phyloP scores from a whole-genome alignment of 2,329 filamentous ascomycete species.

The Alternaria infectoria region DNA sequence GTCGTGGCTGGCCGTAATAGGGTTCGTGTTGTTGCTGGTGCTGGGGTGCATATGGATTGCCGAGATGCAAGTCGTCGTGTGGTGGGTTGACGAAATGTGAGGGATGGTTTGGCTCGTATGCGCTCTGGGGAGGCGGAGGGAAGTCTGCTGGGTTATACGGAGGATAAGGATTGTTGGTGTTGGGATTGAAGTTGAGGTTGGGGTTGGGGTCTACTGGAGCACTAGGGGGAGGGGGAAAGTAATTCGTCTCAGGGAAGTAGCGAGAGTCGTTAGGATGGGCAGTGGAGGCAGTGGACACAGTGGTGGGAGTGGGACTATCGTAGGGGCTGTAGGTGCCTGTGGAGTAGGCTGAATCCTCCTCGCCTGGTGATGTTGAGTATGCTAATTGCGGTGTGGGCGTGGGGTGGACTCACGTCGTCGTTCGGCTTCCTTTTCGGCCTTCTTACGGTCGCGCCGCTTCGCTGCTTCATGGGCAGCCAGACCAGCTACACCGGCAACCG shows the following conservation, averaged over 20 bases:
- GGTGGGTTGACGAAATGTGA: slow-evolving; percentile 40
- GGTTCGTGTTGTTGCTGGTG: slow-evolving; percentile 24
- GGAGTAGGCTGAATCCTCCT: slow-evolving; percentile 46
- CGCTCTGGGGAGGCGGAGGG: slow-evolving; percentile 33
- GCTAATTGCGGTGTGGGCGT: slow-evolving; percentile 13
- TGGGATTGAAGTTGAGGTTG: slow-evolving; percentile 13
- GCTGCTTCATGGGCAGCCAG: slow-evolving; percentile 64
- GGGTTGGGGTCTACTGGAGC: slow-evolving; percentile 38
- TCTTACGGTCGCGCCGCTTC: slow-evolving; percentile 63
- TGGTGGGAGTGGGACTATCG: slow-evolving; percentile 40
- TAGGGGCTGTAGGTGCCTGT: slow-evolving; percentile 39
- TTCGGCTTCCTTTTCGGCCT: slow-evolving; percentile 59
- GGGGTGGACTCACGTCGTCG: slow-evolving; percentile 55
- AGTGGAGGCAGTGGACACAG: slow-evolving; percentile 46
- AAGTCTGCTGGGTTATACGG: slow-evolving; percentile 55
- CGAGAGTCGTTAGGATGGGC: slow-evolving; percentile 40
- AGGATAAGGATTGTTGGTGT: slow-evolving; percentile 38
- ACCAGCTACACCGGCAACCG: slow-evolving; percentile 64
- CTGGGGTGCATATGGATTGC: slow-evolving; percentile 36
- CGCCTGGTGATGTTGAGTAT: slow-evolving; percentile 34
- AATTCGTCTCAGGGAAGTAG: slow-evolving; percentile 55
- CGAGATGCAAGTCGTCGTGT: slow-evolving; percentile 35
- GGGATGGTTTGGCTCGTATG: slow-evolving; percentile 36
- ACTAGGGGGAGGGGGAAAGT: slow-evolving; percentile 57
- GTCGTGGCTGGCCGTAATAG: slow-evolving; percentile 45